Evolutionary conservation across 208 protist species (phyloP).

Genomic region (Trypanosoma caninum): DNA sequence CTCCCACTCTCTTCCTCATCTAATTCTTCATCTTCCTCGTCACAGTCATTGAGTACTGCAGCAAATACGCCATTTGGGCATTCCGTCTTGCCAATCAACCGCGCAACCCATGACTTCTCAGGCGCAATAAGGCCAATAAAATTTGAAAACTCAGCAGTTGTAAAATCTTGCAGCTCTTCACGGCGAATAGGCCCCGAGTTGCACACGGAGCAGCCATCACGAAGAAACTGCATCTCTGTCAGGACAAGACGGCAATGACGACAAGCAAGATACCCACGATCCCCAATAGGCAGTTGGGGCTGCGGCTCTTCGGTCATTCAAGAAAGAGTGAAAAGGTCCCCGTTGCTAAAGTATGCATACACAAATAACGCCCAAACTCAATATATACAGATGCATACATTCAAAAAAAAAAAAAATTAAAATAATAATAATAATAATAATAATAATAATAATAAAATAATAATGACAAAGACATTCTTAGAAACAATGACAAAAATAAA

Average conservation of each 20-base stretch:
- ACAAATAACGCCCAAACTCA: constrained; percentile 14
- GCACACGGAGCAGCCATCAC: constrained; percentile 70
- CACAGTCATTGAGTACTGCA: constrained; percentile 54
- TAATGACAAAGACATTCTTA: too few relatives aligned
- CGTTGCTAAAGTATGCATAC: too few relatives aligned
- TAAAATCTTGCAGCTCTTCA: constrained; percentile 61
- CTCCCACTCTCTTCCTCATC: constrained; percentile 19
- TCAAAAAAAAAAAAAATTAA: too few relatives aligned
- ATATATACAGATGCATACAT: background rate
- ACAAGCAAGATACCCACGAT: constrained; percentile 72
- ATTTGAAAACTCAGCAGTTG: constrained; percentile 78
- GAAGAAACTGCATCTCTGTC: constrained; percentile 69
- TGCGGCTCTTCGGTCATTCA: constrained; percentile 36
- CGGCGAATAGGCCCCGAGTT: constrained; percentile 52
- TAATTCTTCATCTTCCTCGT: constrained; percentile 22
- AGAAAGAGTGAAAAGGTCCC: too few relatives aligned
- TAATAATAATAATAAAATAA: too few relatives aligned
- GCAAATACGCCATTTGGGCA: constrained; percentile 76
- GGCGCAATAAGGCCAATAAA: constrained; percentile 84
- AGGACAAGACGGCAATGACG: constrained; percentile 73
- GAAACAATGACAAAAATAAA: too few relatives aligned
- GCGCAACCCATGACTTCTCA: constrained; percentile 80
- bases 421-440: too few relatives aligned
- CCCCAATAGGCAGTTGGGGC: constrained; percentile 75
- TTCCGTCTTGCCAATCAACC: constrained; percentile 61